Base-by-base conservation (phyloP, 2,329 filamentous ascomycete genomes). In the Clarireedia monteithiana region DNA sequence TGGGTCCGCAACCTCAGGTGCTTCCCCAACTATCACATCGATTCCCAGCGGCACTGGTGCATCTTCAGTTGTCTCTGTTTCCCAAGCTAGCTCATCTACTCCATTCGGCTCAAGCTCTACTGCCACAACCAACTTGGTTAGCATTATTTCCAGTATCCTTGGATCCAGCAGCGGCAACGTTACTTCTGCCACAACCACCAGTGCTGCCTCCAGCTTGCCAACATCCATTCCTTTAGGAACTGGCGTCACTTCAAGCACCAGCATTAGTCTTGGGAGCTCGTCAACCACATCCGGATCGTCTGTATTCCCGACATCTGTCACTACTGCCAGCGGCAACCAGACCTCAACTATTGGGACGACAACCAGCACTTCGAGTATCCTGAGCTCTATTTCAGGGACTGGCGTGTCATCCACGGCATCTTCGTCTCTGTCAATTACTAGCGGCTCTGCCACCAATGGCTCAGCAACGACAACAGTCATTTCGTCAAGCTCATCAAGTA, bases 81-180 rank as follows among this genome's bases (percentile, higher is more conserved):
- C 14, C 5, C 7, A 20, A 20, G 27, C 40, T 30, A 39, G 51
- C 38, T 39, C 44, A 20, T 48, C 44, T 4, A 48, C 20, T 7
- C 12, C 42, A 7, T 39, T 34, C 47, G 23, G 40, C 26, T 26
- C 42, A 15, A 48, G 42, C 26, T 53, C 50, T 15, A 53, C 38
- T 9, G 26, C 50, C 7, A 46, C 26, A 27, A 54, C 51, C 17
- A 46, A 26, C 30, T 45, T 58, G 40, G 56, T 45, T 38, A 58
- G 56, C 44, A 47, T 58, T 14, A 55, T 58, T n/a, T 58, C 56
- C n/a, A 58, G 56, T 40, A 58, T 58, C 36, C 53, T 58, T 42
- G 47, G 45, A 24, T 55, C 53, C 14, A 44, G 40, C 20, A 38
- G 36, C 27, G 44, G 34, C 38, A 40, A 17, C 50, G 26, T 15